A percentile compares a stretch with the other conserved stretches of the same genome.
Evolutionary conservation across 2,329 filamentous ascomycete species (phyloP).

Genomic region (Aspergillus costaricaensis): DNA sequence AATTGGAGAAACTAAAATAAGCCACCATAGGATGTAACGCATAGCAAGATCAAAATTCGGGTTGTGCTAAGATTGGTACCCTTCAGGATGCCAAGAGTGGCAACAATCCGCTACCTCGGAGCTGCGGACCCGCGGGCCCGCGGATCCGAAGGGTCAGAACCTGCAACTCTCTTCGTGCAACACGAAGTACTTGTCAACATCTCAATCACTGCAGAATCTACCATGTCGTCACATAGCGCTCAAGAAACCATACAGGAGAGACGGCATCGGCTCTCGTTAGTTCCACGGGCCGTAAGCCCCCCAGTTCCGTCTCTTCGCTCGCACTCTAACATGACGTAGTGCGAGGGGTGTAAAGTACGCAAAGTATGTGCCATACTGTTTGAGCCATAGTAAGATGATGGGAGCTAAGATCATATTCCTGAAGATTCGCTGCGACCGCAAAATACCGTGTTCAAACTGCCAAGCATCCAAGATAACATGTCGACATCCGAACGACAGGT

Average conservation of each 20-base stretch:
- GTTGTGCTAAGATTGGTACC: too few relatives aligned
- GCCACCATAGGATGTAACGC: too few relatives aligned
- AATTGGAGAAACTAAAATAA: too few relatives aligned
- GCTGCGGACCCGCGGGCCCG: not conserved
- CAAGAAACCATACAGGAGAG: constrained; percentile 9
- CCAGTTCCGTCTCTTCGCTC: not conserved
- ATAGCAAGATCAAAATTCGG: too few relatives aligned
- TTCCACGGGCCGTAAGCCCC: constrained; percentile 2
- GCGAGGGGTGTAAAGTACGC: constrained; percentile 10
- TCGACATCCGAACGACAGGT: constrained; percentile 3
- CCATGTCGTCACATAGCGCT: not conserved
- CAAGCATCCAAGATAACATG: constrained; percentile 4
- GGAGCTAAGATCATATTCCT: not conserved
- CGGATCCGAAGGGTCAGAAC: not conserved
- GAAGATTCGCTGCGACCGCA: constrained; percentile 9
- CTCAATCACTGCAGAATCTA: not conserved
- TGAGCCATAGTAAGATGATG: not conserved
- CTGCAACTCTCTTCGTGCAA: too few relatives aligned
- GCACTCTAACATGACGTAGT: not conserved
- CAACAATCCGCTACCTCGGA: not conserved
- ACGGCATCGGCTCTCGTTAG: not conserved
- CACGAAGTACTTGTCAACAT: not conserved
- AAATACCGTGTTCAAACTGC: constrained; percentile 8
- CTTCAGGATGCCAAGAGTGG: not conserved
- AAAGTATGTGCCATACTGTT: not conserved